A percentile compares a stretch with the other conserved stretches of the same genome.
Evolutionary conservation across 805 yeast genomes (phyloP).

Genomic region (Ogataea neopini): DNA sequence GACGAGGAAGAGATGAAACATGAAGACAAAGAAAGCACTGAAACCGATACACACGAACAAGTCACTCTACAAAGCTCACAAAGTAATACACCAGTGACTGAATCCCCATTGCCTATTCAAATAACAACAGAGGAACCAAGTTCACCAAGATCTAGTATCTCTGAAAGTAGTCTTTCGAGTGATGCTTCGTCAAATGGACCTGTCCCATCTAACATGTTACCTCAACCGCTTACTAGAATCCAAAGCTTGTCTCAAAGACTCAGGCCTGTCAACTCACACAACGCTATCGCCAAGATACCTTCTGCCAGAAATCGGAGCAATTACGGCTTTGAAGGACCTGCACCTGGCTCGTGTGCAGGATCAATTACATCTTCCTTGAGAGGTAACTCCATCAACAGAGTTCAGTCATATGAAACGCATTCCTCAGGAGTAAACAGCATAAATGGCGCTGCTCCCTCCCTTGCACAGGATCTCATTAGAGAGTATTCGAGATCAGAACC

Average conservation of each 20-base stretch:
- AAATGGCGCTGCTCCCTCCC: slow-evolving; percentile 20
- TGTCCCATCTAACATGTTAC: slow-evolving; percentile 9
- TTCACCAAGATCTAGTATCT: slow-evolving; percentile 19
- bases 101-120: no score
- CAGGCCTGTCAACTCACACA: slow-evolving; percentile 8
- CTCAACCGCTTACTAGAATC: slow-evolving; percentile 18
- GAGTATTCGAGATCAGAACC: slow-evolving; percentile 39
- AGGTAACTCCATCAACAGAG: slow-evolving; percentile 3
- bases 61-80: slow-evolving; percentile 1
- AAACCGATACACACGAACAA: background rate
- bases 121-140: background rate
- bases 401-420: slow-evolving; percentile 7
- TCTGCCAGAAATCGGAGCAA: slow-evolving; percentile 30
- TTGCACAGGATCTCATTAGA: slow-evolving; percentile 33
- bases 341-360: slow-evolving; percentile 3
- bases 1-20: slow-evolving; percentile 9
- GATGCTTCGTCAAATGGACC: slow-evolving; percentile 3
- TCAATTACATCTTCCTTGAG: background rate
- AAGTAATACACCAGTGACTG: background rate
- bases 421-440: slow-evolving; percentile 7
- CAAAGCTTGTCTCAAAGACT: background rate
- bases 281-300: slow-evolving; percentile 30
- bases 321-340: slow-evolving; percentile 3
- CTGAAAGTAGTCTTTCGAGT: slow-evolving; percentile 19
- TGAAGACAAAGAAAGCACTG: background rate